Percentiles rank a stretch among this genome's conserved stretches.
Evolutionary conservation across 495 filamentous ascomycete species (phyloP).

Genomic region (Talaromyces ruber): DNA sequence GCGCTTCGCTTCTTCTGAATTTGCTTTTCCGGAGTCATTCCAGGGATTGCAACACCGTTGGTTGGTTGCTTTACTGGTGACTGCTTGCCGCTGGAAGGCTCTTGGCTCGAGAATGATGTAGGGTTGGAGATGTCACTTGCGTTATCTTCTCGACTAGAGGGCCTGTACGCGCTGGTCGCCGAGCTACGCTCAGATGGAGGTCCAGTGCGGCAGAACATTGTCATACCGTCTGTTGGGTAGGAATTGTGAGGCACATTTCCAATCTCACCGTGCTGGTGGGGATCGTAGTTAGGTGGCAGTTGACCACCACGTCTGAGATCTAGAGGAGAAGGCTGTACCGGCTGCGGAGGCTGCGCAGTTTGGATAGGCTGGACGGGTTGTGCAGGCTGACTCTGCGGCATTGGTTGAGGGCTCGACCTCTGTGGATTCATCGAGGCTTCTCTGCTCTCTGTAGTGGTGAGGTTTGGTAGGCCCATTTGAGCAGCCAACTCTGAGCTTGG

Average conservation of each 20-base stretch:
- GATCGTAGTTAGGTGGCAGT: constrained; percentile 39
- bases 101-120: constrained; percentile 83
- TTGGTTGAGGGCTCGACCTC: constrained; percentile 19
- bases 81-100: constrained; percentile 54
- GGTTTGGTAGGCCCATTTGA: constrained; percentile 51
- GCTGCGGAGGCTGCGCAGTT: constrained; percentile 9
- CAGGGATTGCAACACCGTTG: constrained; percentile 34
- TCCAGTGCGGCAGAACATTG: constrained; percentile 88
- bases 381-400: constrained; percentile 6
- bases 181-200: constrained; percentile 80
- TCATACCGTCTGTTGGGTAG: constrained; percentile 96
- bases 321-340: constrained; percentile 34
- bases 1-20: constrained; percentile 79
- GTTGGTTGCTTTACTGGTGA: constrained; percentile 65
- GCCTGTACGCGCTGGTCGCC: constrained; percentile 62
- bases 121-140: constrained; percentile 87
- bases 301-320: constrained; percentile 43
- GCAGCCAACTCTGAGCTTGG: constrained; percentile 59
- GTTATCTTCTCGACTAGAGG: constrained; percentile 72
- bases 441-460: constrained; percentile 35
- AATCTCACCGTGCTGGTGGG: constrained; percentile 55
- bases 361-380: constrained; percentile 8
- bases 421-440: constrained; percentile 49
- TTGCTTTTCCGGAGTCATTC: constrained; percentile 50
- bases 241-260: constrained; percentile 78